These are phyloP conservation scores for Anisodus acutangulus DNA, from an alignment of 257 asterid genomes.

Conservation along the genomic window DNA sequence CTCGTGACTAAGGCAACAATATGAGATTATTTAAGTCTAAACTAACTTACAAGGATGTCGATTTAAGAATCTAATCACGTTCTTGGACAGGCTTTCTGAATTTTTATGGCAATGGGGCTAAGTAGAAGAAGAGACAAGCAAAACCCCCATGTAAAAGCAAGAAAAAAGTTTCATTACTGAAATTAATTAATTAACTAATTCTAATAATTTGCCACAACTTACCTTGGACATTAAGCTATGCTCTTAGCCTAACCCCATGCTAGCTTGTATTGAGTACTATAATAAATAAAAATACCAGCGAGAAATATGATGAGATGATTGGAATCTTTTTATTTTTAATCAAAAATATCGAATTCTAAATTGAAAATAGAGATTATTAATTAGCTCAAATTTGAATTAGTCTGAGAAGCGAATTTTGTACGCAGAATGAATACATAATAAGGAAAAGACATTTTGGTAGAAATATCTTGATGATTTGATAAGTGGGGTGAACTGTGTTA, in stretches of 20 bases:
- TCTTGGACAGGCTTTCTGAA: conserved; percentile 2
- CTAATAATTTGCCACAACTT: conserved; percentile 21
- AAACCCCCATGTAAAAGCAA: conserved; percentile 33
- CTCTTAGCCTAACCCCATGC: neutral
- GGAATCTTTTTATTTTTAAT: neutral
- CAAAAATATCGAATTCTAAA: neutral
- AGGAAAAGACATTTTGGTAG: neutral
- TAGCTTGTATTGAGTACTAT: neutral
- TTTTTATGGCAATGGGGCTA: conserved; percentile 14
- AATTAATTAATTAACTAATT: neutral
- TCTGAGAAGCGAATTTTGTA: neutral
- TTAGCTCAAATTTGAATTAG: neutral
- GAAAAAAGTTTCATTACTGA: neutral
- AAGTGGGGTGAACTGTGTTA: conserved; percentile 29
- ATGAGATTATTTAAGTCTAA: conserved; percentile 38
- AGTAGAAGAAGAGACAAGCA: conserved; percentile 32
- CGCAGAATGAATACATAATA: neutral
- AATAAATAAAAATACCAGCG: neutral
- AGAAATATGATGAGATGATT: neutral
- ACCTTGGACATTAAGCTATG: conserved; percentile 34
- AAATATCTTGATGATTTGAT: conserved; percentile 18
- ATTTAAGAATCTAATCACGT: conserved; percentile 58
- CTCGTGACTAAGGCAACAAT: conserved; percentile 54
- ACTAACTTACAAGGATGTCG: conserved; percentile 53
- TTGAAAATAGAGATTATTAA: no score